Evolutionary conservation across 495 filamentous ascomycete genomes (phyloP).

Genomic region (Daldinia concentrica): DNA sequence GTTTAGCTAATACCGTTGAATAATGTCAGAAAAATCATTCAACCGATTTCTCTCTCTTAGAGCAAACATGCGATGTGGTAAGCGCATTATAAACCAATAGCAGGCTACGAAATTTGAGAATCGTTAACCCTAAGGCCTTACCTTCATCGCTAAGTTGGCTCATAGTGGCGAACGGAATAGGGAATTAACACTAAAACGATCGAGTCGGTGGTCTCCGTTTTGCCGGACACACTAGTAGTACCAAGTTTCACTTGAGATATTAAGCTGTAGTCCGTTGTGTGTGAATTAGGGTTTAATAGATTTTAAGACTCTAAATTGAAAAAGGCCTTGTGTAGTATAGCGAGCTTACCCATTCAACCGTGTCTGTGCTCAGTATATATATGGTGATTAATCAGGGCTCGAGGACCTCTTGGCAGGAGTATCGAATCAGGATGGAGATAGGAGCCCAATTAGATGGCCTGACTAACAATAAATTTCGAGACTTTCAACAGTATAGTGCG

Average conservation of each 20-base stretch:
- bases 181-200: neutral
- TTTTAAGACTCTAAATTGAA: conserved; percentile 21
- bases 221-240: neutral
- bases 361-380: neutral
- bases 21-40: conserved; percentile 11
- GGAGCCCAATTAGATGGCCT: neutral
- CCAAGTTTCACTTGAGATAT: neutral
- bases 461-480: neutral
- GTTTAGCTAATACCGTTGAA: conserved; percentile 1
- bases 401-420: too few species aligned
- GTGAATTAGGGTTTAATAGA: neutral
- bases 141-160: neutral
- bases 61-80: neutral
- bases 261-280: neutral
- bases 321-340: neutral
- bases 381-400: too few species aligned
- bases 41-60: neutral
- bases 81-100: neutral
- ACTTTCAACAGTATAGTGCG: neutral
- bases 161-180: neutral
- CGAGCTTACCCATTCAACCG: conserved; percentile 7
- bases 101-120: neutral
- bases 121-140: neutral
- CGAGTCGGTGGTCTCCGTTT: neutral
- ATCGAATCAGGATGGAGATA: neutral